phyloP scores from a whole-genome alignment of 1,139 yeast species.

The Kurtzmaniella quercitrusa region DNA sequence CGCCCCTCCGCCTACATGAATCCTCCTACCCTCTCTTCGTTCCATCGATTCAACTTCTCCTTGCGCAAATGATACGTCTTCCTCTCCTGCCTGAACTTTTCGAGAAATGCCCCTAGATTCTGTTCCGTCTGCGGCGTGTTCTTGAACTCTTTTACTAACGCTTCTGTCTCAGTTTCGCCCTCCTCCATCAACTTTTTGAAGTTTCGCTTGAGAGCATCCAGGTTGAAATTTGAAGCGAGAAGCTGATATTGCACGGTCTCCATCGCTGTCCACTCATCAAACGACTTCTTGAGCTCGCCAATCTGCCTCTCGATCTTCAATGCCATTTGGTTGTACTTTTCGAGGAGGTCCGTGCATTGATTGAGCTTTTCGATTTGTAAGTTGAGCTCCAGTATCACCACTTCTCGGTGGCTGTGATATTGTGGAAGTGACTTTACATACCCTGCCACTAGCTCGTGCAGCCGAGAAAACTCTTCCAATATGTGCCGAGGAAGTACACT shows the following conservation, averaged over 20 bases:
- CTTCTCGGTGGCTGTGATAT: constrained; percentile 18
- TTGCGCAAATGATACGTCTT: constrained; percentile 49
- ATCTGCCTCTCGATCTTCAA: constrained; percentile 24
- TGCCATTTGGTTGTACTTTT: constrained; percentile 23
- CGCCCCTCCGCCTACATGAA: no score
- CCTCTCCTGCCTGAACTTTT: constrained; percentile 42
- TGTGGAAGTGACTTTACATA: constrained; percentile 22
- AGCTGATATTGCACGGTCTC: constrained; percentile 41
- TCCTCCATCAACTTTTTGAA: constrained; percentile 22
- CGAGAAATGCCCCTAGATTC: constrained; percentile 31
- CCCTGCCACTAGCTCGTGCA: constrained; percentile 28
- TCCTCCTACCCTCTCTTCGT: constrained; percentile 66
- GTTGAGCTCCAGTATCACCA: constrained; percentile 16
- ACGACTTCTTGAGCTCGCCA: constrained; percentile 20
- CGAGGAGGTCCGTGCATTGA: constrained; percentile 19
- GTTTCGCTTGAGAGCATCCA: constrained; percentile 25
- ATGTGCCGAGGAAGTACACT: constrained; percentile 25
- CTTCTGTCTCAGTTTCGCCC: constrained; percentile 21
- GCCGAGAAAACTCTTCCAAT: constrained; percentile 23
- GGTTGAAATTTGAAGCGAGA: constrained; percentile 35
- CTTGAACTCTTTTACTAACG: constrained; percentile 13
- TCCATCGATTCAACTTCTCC: constrained; percentile 59
- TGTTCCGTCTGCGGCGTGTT: constrained; percentile 9
- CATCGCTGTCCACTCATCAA: constrained; percentile 30
- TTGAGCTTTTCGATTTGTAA: constrained; percentile 20